Base-by-base conservation (phyloP, 371 early-diverging fungal species). In the Mucor mucedo region DNA sequence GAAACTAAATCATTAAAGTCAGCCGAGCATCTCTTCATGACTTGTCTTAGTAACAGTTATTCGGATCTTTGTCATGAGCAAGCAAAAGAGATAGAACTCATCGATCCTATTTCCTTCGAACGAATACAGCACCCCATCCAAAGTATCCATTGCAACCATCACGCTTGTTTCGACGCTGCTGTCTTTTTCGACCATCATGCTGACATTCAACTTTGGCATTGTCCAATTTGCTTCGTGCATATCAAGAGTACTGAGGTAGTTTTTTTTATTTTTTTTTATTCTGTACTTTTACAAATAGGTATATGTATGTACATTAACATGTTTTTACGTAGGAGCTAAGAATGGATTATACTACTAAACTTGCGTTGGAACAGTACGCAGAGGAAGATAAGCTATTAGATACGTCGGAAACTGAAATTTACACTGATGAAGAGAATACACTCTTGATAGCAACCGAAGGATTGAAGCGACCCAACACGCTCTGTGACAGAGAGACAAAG, bases 201-300 rank as follows among this genome's bases (percentile, higher is more conserved):
- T 13, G 47, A 64, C 44, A 57, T 52, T 41, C 60, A 65, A 49
- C 52, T 60, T 28, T 69, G 69, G 69, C 54, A 65, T 58, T 69
- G 69, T 42, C 69, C 69, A 35, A 61, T 65, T 50, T 69, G 69
- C 42, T 29, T 40, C 38, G 69, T 69, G 30, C 69, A 69, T 52
- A 69, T 69, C n/a, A 69, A 69, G 41, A 56, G 40, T 40, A 57
- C 60, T 6, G 65, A 69, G 52, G 69, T 69, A 61, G 29, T 4
- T 14, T 9, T 42, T 7, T 16, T 56, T 47, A 10, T 54, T 48
- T 14, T 42, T 28, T 29, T 45, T 61, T 4, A 8, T 32, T 33
- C 21, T 21, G 21, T 21, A 21, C 21, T 21, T 21, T 21, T 21
- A 21, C 21, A 21, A 21, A 21, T 21, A 21, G 0, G 21, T 21